A percentile compares a stretch with the other conserved stretches of the same genome.
Evolutionary conservation across 2,329 filamentous ascomycete genomes (phyloP).

Genomic region (Pseudogymnoascus sp.): DNA sequence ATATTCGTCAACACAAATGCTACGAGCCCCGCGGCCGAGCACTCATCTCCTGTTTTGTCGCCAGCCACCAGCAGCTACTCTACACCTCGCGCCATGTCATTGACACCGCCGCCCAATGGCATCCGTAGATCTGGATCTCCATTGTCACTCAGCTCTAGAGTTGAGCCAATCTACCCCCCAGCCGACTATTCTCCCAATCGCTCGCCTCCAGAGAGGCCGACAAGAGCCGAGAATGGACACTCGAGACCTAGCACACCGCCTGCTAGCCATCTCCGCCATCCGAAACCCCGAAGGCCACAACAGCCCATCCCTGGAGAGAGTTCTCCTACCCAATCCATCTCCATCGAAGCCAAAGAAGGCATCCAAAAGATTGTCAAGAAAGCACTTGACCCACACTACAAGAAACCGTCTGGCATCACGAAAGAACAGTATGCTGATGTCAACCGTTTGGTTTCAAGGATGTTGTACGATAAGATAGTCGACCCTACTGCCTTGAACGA

Average conservation of each 20-base stretch:
- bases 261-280: conserved; percentile 17
- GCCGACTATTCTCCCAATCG: conserved; percentile 63
- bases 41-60: conserved; percentile 59
- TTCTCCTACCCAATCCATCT: conserved; percentile 63
- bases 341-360: conserved; percentile 76
- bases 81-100: conserved; percentile 58
- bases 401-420: conserved; percentile 68
- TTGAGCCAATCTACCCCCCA: conserved; percentile 66
- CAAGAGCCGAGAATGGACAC: conserved; percentile 21
- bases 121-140: conserved; percentile 57
- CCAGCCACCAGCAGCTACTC: conserved; percentile 56
- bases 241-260: conserved; percentile 19
- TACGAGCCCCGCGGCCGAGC: conserved; percentile 31
- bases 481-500: conserved; percentile 46
- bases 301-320: conserved; percentile 37
- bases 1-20: conserved; percentile 16
- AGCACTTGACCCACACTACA: conserved; percentile 69
- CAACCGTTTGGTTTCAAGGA: conserved; percentile 81
- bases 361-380: conserved; percentile 82
- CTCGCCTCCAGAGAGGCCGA: conserved; percentile 33
- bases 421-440: conserved; percentile 89
- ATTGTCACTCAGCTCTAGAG: conserved; percentile 59
- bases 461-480: conserved; percentile 63
- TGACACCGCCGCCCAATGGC: conserved; percentile 60
- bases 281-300: conserved; percentile 24